A percentile compares a stretch with the other conserved stretches of the same genome.
Conservation (phyloP, 768 basidiomycete genomes). For the Mrakia frigida region DNA sequence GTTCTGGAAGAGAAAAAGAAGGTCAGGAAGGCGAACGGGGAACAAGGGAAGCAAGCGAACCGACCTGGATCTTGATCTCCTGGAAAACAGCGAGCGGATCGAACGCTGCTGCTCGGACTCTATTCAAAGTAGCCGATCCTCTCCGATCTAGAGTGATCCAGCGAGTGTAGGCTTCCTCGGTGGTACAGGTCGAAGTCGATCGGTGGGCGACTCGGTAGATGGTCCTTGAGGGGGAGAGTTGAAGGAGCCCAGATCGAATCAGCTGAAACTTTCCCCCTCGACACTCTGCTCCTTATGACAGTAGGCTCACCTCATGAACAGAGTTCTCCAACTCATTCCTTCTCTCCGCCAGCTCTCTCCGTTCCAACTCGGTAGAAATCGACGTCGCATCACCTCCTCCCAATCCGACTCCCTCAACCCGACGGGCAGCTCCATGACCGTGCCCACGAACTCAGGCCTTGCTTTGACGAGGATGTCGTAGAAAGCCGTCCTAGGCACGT, state of each 20-base stretch:
- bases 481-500: neutral
- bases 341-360: slow-evolving; percentile 1
- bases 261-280: neutral
- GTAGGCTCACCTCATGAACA: slow-evolving; percentile 21
- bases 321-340: neutral
- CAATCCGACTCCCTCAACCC: neutral
- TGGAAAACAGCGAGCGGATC: slow-evolving; percentile 18
- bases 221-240: neutral
- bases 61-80: slow-evolving; percentile 8
- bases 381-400: slow-evolving; percentile 14
- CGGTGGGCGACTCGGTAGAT: slow-evolving; percentile 22
- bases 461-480: slow-evolving; percentile 9
- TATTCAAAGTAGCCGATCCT: slow-evolving; percentile 20
- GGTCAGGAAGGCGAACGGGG: too few relatives aligned
- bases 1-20: neutral
- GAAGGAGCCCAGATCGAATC: neutral
- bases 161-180: slow-evolving; percentile 20
- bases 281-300: too few relatives aligned
- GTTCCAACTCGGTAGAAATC: slow-evolving; percentile 16
- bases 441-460: slow-evolving; percentile 3
- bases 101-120: slow-evolving; percentile 7
- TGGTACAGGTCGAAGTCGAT: slow-evolving; percentile 7
- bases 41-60: neutral
- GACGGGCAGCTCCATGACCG: slow-evolving; percentile 1
- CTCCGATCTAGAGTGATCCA: slow-evolving; percentile 23